A percentile compares a stretch with the other conserved stretches of the same genome.
Conservation (phyloP, 306 rosid species). For the Notholithocarpus densiflorus region DNA sequence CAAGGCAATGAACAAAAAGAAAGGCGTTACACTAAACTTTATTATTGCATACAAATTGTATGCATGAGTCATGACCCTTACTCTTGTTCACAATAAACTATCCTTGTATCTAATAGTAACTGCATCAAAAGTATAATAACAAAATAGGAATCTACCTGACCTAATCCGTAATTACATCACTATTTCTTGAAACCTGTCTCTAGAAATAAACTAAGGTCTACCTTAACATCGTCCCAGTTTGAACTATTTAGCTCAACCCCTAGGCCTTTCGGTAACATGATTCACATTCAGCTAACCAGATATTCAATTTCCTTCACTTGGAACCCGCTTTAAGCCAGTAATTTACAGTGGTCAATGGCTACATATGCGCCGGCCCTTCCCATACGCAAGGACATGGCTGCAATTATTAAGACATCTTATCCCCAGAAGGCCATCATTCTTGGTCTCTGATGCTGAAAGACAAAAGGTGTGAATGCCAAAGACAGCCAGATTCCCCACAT, state of each 20-base stretch:
- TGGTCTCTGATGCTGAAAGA: neutral
- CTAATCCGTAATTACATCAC: constrained; percentile 37
- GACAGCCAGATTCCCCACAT: constrained; percentile 10
- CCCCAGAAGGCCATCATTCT: neutral
- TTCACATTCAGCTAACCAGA: constrained; percentile 6
- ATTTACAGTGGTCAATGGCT: constrained; percentile 24
- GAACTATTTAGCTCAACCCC: neutral
- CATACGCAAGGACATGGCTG: constrained; percentile 1
- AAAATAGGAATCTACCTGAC: constrained; percentile 8
- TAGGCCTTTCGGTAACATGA: neutral
- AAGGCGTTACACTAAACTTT: neutral
- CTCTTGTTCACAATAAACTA: neutral
- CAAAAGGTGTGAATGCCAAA: neutral
- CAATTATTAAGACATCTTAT: neutral
- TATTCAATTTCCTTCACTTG: constrained; percentile 7
- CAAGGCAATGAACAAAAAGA: neutral
- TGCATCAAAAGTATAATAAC: neutral
- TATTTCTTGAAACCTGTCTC: neutral
- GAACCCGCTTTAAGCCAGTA: constrained; percentile 14
- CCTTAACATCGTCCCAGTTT: neutral
- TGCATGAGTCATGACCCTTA: neutral
- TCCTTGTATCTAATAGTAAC: constrained; percentile 10
- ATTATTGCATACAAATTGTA: neutral
- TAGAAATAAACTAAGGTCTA: neutral
- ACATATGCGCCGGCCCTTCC: constrained; percentile 1